Evolutionary conservation across 2,329 filamentous ascomycete species (phyloP).

Genomic region (Pseudogymnoascus sp.): DNA sequence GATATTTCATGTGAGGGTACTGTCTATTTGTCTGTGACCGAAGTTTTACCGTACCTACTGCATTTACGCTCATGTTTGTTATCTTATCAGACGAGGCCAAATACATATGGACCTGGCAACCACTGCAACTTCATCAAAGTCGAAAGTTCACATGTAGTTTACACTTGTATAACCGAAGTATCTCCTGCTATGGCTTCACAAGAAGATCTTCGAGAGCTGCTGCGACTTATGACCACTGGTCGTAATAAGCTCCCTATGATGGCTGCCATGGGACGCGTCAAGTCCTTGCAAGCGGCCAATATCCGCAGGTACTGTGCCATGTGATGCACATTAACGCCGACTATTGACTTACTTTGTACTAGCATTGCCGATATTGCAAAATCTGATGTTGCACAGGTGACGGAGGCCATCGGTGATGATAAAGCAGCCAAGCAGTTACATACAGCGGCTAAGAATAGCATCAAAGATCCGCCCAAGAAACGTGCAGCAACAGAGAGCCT

Average conservation of each 20-base stretch:
- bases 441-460: conserved; percentile 23
- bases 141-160: neutral
- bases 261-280: conserved; percentile 50
- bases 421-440: conserved; percentile 27
- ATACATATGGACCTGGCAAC: too few relatives aligned
- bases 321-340: neutral
- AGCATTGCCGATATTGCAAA: conserved; percentile 26
- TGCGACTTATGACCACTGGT: conserved; percentile 48
- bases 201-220: conserved; percentile 52
- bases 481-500: conserved; percentile 16
- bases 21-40: too few relatives aligned
- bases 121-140: neutral
- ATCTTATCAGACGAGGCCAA: neutral
- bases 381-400: conserved; percentile 19
- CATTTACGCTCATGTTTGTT: neutral
- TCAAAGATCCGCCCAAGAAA: conserved; percentile 19
- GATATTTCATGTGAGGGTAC: neutral
- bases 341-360: conserved; percentile 11
- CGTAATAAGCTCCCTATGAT: conserved; percentile 50
- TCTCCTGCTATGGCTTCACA: conserved; percentile 42
- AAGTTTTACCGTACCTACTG: too few relatives aligned
- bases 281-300: conserved; percentile 45
- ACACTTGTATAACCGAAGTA: neutral
- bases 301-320: conserved; percentile 42
- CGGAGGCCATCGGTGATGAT: conserved; percentile 21